phyloP scores from a whole-genome alignment of 345 rosid genomes.

The Salix suchowensis region DNA sequence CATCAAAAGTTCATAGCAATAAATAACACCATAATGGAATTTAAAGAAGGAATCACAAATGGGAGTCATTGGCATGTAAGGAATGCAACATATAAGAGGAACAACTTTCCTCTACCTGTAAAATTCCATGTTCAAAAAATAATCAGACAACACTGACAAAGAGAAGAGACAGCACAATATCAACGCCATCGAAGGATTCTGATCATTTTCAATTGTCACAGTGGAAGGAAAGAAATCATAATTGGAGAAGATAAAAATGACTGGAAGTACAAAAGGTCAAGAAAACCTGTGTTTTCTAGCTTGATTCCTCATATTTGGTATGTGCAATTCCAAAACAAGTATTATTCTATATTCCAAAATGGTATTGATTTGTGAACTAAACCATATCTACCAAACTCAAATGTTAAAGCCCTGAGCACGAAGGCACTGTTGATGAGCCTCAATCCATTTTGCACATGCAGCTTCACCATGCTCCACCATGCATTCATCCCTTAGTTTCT shows the following conservation, averaged over 20 bases:
- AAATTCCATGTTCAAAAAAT: background rate
- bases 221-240: background rate
- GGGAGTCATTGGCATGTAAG: background rate
- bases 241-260: background rate
- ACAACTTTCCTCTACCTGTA: background rate
- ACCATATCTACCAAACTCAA: constrained; percentile 30
- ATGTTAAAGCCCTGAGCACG: constrained; percentile 89
- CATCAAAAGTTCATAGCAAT: background rate
- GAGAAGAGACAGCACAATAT: background rate
- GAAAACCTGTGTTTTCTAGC: constrained; percentile 5
- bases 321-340: constrained; percentile 4
- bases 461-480: constrained; percentile 78
- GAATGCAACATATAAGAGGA: background rate
- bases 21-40: background rate
- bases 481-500: constrained; percentile 89
- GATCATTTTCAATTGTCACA: background rate
- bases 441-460: constrained; percentile 89
- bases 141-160: background rate
- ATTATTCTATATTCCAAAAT: constrained; percentile 13
- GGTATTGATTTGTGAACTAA: constrained; percentile 22
- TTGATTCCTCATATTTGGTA: constrained; percentile 18
- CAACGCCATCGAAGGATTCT: background rate
- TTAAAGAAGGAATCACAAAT: background rate
- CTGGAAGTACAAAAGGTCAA: background rate
- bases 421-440: constrained; percentile 84